A percentile compares a stretch with the other conserved stretches of the same genome.
Conservation (phyloP, 2,329 filamentous ascomycete species). For the Ophioceras dolichostomum region DNA sequence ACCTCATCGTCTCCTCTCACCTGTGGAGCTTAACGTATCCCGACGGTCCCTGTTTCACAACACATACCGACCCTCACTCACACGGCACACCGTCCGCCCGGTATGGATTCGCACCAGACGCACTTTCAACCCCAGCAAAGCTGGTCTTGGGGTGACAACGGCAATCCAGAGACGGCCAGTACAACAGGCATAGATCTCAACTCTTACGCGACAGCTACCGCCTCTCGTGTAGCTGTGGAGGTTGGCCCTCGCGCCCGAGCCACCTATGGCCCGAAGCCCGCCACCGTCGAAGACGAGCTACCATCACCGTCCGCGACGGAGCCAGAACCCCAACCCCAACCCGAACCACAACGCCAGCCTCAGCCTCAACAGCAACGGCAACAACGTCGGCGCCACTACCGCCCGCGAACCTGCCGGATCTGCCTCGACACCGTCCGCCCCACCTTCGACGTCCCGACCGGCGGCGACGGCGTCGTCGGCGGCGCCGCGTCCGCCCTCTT, state of each 20-base stretch:
- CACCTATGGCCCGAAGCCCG: too few relatives aligned
- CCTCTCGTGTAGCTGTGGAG: too few relatives aligned
- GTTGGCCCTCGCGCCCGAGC: too few relatives aligned
- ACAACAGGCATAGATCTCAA: too few relatives aligned
- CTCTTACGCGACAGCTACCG: too few relatives aligned
- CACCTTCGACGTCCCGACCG: conserved; percentile 25
- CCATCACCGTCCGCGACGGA: background rate
- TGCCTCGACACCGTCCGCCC: conserved; percentile 60
- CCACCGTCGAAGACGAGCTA: background rate
- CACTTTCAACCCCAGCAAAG: background rate
- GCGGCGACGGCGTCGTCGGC: too few relatives aligned
- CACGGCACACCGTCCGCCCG: too few relatives aligned
- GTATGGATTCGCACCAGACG: background rate
- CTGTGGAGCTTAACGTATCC: too few relatives aligned
- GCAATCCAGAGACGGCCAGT: too few relatives aligned
- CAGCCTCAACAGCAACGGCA: conserved; percentile 9
- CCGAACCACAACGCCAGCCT: conserved; percentile 3
- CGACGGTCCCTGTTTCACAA: too few relatives aligned
- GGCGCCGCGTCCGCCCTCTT: conserved; percentile 17
- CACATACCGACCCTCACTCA: too few relatives aligned
- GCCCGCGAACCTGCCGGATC: conserved; percentile 72
- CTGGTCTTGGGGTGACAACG: conserved; percentile 1
- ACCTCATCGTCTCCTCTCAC: too few relatives aligned
- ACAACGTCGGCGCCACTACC: conserved; percentile 37
- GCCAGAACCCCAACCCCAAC: background rate